A percentile compares a stretch with the other conserved stretches of the same genome.
Evolutionary conservation across 176 grass and related monocot genomes (phyloP).

Genomic region (Hsuehochloa calcarea): DNA sequence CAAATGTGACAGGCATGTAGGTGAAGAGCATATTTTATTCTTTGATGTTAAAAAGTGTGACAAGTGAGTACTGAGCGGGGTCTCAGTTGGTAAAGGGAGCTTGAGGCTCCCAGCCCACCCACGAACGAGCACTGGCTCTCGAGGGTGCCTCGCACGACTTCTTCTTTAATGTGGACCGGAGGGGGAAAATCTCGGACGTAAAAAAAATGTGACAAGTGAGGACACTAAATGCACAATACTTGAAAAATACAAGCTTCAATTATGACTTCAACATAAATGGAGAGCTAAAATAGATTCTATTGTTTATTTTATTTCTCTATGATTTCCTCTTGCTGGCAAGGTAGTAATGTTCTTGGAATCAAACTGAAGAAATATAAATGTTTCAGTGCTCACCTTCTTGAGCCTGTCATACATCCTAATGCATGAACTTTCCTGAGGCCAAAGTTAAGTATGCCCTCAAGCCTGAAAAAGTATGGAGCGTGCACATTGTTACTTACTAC

Average conservation of each 20-base stretch:
- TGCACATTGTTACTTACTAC: background rate
- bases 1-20: background rate
- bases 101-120: too few species aligned
- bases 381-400: constrained; percentile 40
- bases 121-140: too few species aligned
- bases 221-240: background rate
- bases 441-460: constrained; percentile 35
- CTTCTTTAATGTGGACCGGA: too few species aligned
- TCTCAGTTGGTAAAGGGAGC: too few species aligned
- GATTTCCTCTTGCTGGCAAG: background rate
- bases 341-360: background rate
- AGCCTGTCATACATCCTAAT: constrained; percentile 40
- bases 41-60: background rate
- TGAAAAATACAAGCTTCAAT: background rate
- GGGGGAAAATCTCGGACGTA: too few species aligned
- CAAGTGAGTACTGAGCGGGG: too few species aligned
- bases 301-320: background rate
- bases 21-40: background rate
- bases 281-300: too few species aligned
- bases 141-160: too few species aligned
- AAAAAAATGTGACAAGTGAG: too few species aligned
- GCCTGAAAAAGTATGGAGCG: constrained; percentile 19
- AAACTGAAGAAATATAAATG: background rate
- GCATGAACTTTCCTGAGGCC: constrained; percentile 45
- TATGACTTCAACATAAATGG: background rate